Conservation (phyloP, 345 rosid species). For the Barbarea vulgaris region DNA sequence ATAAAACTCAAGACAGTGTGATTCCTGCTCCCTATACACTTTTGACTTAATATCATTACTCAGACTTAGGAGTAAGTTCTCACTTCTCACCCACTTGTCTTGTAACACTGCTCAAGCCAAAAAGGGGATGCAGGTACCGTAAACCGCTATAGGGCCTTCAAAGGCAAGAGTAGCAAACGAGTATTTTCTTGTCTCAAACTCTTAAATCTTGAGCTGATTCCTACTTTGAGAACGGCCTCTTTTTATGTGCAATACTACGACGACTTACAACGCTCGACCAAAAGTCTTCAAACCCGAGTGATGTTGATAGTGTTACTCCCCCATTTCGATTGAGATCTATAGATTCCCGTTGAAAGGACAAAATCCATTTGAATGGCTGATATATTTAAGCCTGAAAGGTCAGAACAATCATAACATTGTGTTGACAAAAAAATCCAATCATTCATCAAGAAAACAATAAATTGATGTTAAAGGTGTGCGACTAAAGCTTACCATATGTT, state of each 20-base stretch:
- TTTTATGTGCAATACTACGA: conserved; percentile 42
- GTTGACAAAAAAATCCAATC: not conserved
- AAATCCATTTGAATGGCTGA: conserved; percentile 34
- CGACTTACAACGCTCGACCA: conserved; percentile 39
- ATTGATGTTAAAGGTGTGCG: not conserved
- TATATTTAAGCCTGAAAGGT: conserved; percentile 34
- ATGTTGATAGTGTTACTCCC: conserved; percentile 39
- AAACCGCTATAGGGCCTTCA: conserved; percentile 32
- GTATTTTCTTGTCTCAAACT: conserved; percentile 20
- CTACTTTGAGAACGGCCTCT: conserved; percentile 41
- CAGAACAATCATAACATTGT: conserved; percentile 2
- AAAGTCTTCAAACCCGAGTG: conserved; percentile 36
- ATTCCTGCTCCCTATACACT: conserved; percentile 33
- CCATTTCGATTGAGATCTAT: conserved; percentile 39
- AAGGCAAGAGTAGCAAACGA: conserved; percentile 25
- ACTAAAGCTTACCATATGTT: conserved; percentile 41
- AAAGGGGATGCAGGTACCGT: conserved; percentile 39
- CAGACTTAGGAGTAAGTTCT: conserved; percentile 25
- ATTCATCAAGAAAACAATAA: not conserved
- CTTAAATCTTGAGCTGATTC: conserved; percentile 38
- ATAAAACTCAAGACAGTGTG: conserved; percentile 27
- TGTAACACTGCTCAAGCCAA: conserved; percentile 34
- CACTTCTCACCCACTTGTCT: conserved; percentile 38
- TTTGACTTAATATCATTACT: conserved; percentile 32
- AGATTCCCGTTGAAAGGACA: conserved; percentile 35